phyloP scores from a whole-genome alignment of 2,329 filamentous ascomycete species.

The Pseudohalonectria lignicola region DNA sequence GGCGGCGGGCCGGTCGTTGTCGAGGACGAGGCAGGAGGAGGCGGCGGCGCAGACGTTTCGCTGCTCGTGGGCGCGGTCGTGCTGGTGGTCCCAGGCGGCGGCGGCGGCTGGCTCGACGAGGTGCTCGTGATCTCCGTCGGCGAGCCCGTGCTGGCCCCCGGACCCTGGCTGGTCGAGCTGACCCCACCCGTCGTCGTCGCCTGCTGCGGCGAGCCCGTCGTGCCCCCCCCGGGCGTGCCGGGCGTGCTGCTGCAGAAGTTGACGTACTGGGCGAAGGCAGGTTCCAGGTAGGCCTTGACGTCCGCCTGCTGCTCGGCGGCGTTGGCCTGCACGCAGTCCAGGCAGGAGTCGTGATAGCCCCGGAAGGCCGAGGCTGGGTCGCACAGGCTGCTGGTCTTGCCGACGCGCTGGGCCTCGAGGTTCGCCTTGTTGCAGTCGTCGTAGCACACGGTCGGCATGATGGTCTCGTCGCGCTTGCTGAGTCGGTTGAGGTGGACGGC shows the following conservation, averaged over 20 bases:
- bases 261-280: conserved; percentile 31
- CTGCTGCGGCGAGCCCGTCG: conserved; percentile 1
- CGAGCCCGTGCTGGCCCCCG: not conserved
- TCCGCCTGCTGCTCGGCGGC: conserved; percentile 12
- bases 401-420: conserved; percentile 31
- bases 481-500: too few relatives aligned
- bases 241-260: conserved; percentile 26
- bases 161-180: conserved; percentile 5
- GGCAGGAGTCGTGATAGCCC: conserved; percentile 23
- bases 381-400: conserved; percentile 39
- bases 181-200: conserved; percentile 3
- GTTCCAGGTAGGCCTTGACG: conserved; percentile 20
- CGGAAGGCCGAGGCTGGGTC: conserved; percentile 26
- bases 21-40: too few relatives aligned
- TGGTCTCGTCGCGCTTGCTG: conserved; percentile 26
- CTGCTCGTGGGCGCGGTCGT: not conserved
- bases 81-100: too few relatives aligned
- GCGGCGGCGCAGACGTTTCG: too few relatives aligned
- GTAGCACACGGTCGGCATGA: conserved; percentile 38
- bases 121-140: conserved; percentile 3
- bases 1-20: too few relatives aligned
- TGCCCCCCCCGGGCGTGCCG: not conserved
- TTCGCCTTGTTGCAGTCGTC: conserved; percentile 38
- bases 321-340: conserved; percentile 24
- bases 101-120: not conserved